A percentile compares a stretch with the other conserved stretches of the same genome.
These are phyloP conservation scores for Picochlorum sp. DNA, from an alignment of 139 green algal species.

Conservation along the genomic window DNA sequence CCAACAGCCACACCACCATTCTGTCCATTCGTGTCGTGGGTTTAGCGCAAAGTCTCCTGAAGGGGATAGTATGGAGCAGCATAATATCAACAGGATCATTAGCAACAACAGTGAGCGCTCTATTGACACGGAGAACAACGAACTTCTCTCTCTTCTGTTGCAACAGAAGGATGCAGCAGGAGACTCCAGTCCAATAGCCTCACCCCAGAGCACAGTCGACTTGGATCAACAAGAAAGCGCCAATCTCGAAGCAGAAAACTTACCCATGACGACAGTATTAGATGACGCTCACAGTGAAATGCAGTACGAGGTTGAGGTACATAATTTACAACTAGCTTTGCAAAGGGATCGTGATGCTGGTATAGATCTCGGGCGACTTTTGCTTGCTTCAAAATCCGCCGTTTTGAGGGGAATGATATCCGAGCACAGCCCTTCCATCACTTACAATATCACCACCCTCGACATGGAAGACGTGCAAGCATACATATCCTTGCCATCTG, in stretches of 20 bases:
- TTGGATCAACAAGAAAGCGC: background rate
- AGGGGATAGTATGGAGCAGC: background rate
- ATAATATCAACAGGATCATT: background rate
- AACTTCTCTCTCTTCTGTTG: conserved; percentile 7
- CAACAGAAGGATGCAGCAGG: background rate
- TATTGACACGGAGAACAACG: conserved; percentile 2
- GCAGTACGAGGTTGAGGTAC: conserved; percentile 55
- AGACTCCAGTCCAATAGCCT: background rate
- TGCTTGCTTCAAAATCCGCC: conserved; percentile 51
- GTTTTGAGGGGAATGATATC: conserved; percentile 33
- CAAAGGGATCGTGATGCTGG: conserved; percentile 13
- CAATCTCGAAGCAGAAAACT: background rate
- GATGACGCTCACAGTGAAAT: conserved; percentile 21
- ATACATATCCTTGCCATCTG: conserved; percentile 26
- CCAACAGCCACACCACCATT: background rate
- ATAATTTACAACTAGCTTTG: conserved; percentile 47
- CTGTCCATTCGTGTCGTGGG: background rate
- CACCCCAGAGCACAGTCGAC: background rate
- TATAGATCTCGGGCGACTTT: conserved; percentile 31
- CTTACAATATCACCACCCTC: conserved; percentile 24
- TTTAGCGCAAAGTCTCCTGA: too few species aligned
- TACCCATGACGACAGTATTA: conserved; percentile 18
- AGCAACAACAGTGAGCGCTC: background rate
- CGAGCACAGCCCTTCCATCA: conserved; percentile 6
- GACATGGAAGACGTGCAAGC: conserved; percentile 36